phyloP scores from a whole-genome alignment of 441 rosid species.

The Euphorbia schlechtendalii region DNA sequence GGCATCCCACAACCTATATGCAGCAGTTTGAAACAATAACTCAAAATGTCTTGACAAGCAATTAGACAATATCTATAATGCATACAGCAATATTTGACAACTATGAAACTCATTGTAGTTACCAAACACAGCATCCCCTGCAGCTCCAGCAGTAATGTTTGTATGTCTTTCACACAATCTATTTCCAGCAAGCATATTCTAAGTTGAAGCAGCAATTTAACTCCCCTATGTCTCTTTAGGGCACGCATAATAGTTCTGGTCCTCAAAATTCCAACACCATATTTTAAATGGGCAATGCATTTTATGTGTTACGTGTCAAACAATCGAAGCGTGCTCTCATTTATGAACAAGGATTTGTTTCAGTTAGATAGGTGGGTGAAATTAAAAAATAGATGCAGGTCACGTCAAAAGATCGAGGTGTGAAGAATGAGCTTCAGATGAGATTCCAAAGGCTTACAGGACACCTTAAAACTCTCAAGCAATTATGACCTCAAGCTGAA shows the following conservation, averaged over 20 bases:
- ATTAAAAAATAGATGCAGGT: background rate
- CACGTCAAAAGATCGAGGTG: background rate
- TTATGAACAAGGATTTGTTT: background rate
- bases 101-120: background rate
- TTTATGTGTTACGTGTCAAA: background rate
- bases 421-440: background rate
- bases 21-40: constrained; percentile 16
- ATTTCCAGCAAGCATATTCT: background rate
- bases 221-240: background rate
- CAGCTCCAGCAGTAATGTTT: background rate
- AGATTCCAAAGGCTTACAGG: background rate
- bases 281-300: background rate
- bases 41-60: constrained; percentile 5
- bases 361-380: background rate
- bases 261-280: background rate
- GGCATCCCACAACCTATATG: constrained; percentile 87
- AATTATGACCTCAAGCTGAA: background rate
- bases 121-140: background rate
- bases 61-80: background rate
- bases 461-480: background rate
- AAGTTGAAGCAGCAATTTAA: background rate
- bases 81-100: background rate
- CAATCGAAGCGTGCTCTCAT: background rate
- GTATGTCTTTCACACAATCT: too few species aligned
- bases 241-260: background rate